Evolutionary conservation across 2,329 filamentous ascomycete genomes (phyloP).

Genomic region (Colletotrichum brevisporum): DNA sequence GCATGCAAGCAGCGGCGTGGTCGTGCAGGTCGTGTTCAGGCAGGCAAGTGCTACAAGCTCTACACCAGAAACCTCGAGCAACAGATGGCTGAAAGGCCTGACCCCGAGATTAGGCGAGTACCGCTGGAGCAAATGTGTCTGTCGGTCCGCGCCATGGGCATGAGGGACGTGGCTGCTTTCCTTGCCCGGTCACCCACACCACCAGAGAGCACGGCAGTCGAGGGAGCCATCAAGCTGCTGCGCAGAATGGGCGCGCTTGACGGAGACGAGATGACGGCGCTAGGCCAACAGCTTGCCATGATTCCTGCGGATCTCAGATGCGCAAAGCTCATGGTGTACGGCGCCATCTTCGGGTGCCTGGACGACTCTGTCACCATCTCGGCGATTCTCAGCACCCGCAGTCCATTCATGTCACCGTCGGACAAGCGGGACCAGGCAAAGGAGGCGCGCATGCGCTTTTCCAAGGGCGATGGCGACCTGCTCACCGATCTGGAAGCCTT

Average conservation of each 20-base stretch:
- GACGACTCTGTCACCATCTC: slow-evolving; percentile 91
- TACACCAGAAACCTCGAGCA: slow-evolving; percentile 89
- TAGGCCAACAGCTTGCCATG: slow-evolving; percentile 94
- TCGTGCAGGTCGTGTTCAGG: slow-evolving; percentile 91
- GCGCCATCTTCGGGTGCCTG: slow-evolving; percentile 92
- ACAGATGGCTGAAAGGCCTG: slow-evolving; percentile 89
- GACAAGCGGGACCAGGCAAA: slow-evolving; percentile 88
- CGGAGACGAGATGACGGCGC: slow-evolving; percentile 87
- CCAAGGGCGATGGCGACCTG: slow-evolving; percentile 85
- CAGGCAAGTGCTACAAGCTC: slow-evolving; percentile 94
- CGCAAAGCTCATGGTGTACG: slow-evolving; percentile 95
- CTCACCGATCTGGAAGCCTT: slow-evolving; percentile 89
- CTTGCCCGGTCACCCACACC: slow-evolving; percentile 90
- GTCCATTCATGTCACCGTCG: slow-evolving; percentile 87
- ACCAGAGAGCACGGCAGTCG: slow-evolving; percentile 86
- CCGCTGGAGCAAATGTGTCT: slow-evolving; percentile 95
- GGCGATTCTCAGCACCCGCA: slow-evolving; percentile 89
- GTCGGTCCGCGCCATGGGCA: slow-evolving; percentile 95
- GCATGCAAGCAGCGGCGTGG: slow-evolving; percentile 95
- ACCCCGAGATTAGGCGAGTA: slow-evolving; percentile 93
- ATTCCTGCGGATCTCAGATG: slow-evolving; percentile 94
- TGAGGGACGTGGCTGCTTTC: slow-evolving; percentile 84
- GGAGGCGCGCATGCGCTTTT: slow-evolving; percentile 81
- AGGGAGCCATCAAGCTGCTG: slow-evolving; percentile 85
- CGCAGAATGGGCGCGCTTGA: slow-evolving; percentile 90